Percentiles rank a stretch among this genome's conserved stretches.
Evolutionary conservation across 495 filamentous ascomycete genomes (phyloP).

Genomic region (Penicillium desertorum): DNA sequence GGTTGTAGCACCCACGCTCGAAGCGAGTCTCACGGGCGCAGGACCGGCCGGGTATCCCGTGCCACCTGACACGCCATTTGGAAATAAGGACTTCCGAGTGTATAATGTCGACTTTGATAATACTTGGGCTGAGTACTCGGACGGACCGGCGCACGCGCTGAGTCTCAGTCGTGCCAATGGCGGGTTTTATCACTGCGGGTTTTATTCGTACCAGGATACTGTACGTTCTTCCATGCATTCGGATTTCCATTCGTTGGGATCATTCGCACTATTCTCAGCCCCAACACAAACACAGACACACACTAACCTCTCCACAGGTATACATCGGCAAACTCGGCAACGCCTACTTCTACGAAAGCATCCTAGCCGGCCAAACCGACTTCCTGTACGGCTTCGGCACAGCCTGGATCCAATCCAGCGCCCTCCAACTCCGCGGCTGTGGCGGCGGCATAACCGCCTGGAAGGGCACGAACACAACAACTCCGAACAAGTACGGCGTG

Average conservation of each 20-base stretch:
- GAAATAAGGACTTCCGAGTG: slow-evolving; percentile 54
- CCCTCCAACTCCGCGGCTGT: slow-evolving; percentile 51
- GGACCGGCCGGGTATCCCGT: slow-evolving; percentile 57
- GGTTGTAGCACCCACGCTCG: slow-evolving; percentile 56
- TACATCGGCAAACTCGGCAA: slow-evolving; percentile 62
- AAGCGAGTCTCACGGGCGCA: slow-evolving; percentile 54
- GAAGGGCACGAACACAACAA: slow-evolving; percentile 65
- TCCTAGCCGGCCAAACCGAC: slow-evolving; percentile 61
- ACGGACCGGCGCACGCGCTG: slow-evolving; percentile 55
- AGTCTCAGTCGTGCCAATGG: slow-evolving; percentile 57
- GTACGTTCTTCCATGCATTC: slow-evolving; percentile 25
- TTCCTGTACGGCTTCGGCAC: slow-evolving; percentile 58
- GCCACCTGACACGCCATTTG: slow-evolving; percentile 56
- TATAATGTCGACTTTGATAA: slow-evolving; percentile 63
- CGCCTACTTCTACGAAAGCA: slow-evolving; percentile 54
- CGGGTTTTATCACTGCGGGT: slow-evolving; percentile 58
- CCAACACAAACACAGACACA: not conserved
- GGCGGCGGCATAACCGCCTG: slow-evolving; percentile 65
- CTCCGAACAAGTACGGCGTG: slow-evolving; percentile 60
- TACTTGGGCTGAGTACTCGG: slow-evolving; percentile 51
- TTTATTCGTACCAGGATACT: slow-evolving; percentile 61
- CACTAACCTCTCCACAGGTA: slow-evolving; percentile 32
- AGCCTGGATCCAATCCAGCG: slow-evolving; percentile 45
- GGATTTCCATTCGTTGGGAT: not conserved
- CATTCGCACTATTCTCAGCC: not conserved